phyloP scores from a whole-genome alignment of 2,329 filamentous ascomycete genomes.

The Cytospora schulzeri region DNA sequence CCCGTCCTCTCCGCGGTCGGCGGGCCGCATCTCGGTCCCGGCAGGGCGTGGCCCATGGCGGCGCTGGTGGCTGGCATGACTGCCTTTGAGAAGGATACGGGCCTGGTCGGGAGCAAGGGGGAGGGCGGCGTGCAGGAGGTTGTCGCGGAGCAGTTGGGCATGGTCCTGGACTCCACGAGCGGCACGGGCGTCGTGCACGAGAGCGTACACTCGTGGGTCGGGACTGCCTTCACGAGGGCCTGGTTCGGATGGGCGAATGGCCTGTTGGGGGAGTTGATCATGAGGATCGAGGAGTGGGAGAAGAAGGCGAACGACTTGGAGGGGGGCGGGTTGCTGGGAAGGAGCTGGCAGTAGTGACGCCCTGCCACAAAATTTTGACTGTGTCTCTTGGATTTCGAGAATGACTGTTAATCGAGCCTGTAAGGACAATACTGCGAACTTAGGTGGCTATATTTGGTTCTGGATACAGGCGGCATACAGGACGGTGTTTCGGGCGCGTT shows the following conservation, averaged over 20 bases:
- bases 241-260: slow-evolving; percentile 52
- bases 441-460: background rate
- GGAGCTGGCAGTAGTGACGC: slow-evolving; percentile 35
- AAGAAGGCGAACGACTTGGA: slow-evolving; percentile 28
- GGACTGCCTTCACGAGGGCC: slow-evolving; percentile 44
- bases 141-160: slow-evolving; percentile 39
- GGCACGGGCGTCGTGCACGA: slow-evolving; percentile 52
- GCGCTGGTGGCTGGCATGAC: slow-evolving; percentile 56
- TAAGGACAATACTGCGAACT: too few species aligned
- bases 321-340: slow-evolving; percentile 33
- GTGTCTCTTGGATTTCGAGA: background rate
- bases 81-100: slow-evolving; percentile 35
- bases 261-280: slow-evolving; percentile 45
- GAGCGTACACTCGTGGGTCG: slow-evolving; percentile 47
- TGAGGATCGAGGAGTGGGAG: slow-evolving; percentile 38
- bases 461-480: background rate
- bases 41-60: slow-evolving; percentile 59
- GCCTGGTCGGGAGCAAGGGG: slow-evolving; percentile 33
- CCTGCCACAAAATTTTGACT: background rate
- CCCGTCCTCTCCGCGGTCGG: slow-evolving; percentile 72
- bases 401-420: too few species aligned
- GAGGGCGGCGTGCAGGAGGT: slow-evolving; percentile 34
- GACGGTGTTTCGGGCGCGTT: background rate
- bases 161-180: slow-evolving; percentile 45
- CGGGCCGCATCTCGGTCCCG: slow-evolving; percentile 65